These are phyloP conservation scores for Fraxinus quadrangulata DNA, from an alignment of 257 asterid genomes.

Conservation along the genomic window DNA sequence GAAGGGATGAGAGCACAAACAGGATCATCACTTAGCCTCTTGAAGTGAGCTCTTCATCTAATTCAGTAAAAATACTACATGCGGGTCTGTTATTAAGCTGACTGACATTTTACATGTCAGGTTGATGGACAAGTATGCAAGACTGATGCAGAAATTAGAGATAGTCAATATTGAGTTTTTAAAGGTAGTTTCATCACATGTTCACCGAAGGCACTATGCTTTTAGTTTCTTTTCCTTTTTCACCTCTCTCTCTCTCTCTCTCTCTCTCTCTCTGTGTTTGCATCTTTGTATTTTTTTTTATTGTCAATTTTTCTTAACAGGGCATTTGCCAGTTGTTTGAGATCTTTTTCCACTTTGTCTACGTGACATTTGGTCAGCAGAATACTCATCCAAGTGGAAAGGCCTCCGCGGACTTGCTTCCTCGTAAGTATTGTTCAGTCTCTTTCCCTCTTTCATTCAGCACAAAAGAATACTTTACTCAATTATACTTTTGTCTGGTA, in stretches of 20 bases:
- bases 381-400: constrained; percentile 63
- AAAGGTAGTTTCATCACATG: constrained; percentile 53
- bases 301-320: constrained; percentile 44
- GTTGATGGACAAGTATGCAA: constrained; percentile 95
- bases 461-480: constrained; percentile 1
- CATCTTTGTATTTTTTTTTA: not conserved
- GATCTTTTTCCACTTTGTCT: constrained; percentile 83
- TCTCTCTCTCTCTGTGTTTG: not conserved
- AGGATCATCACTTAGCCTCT: constrained; percentile 88
- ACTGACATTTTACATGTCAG: constrained; percentile 44
- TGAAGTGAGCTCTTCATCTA: constrained; percentile 56
- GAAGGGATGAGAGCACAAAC: constrained; percentile 78
- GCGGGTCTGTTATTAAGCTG: constrained; percentile 33
- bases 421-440: constrained; percentile 61
- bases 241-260: not conserved
- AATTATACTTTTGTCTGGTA: not conserved
- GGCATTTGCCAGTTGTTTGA: constrained; percentile 92
- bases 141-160: constrained; percentile 97
- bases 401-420: constrained; percentile 48
- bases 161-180: constrained; percentile 86
- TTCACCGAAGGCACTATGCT: constrained; percentile 10
- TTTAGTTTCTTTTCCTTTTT: constrained; percentile 11
- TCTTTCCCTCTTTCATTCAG: not conserved
- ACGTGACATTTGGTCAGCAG: constrained; percentile 72
- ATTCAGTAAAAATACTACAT: constrained; percentile 20